These are phyloP conservation scores for Plasmodium gaboni DNA, from an alignment of 169 alveolate genomes.

Conservation along the genomic window DNA sequence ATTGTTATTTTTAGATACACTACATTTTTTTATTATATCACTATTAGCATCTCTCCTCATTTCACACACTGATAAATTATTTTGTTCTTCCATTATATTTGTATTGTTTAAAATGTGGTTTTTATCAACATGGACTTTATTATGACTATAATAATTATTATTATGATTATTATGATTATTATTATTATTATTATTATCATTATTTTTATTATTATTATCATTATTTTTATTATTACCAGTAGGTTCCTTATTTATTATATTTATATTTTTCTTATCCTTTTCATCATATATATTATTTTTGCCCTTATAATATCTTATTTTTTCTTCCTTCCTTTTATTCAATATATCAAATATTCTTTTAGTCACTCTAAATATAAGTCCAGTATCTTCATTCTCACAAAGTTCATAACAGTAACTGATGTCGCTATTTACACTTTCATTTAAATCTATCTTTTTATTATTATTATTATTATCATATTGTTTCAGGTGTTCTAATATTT, in stretches of 20 bases:
- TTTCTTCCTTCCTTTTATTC: conserved; percentile 32
- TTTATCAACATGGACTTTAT: no score
- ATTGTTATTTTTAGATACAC: background rate
- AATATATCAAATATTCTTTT: conserved; percentile 53
- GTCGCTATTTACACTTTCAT: conserved; percentile 64
- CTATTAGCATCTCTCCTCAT: no score
- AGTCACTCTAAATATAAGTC: conserved; percentile 50
- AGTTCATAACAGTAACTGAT: conserved; percentile 39
- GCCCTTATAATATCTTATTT: background rate
- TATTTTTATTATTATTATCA: background rate
- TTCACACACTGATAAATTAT: no score
- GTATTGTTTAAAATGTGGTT: no score
- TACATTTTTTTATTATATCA: background rate
- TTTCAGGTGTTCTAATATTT: conserved; percentile 31
- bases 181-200: background rate
- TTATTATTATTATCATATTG: conserved; percentile 6
- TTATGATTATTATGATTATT: no score
- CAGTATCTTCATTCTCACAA: conserved; percentile 72
- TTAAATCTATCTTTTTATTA: conserved; percentile 23
- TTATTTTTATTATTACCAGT: background rate
- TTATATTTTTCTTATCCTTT: background rate
- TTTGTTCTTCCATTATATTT: no score
- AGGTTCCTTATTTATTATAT: background rate
- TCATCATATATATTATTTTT: background rate
- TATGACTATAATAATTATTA: no score